Evolutionary conservation across 2,329 filamentous ascomycete species (phyloP).

Genomic region (Xylariomycetidae sp.): DNA sequence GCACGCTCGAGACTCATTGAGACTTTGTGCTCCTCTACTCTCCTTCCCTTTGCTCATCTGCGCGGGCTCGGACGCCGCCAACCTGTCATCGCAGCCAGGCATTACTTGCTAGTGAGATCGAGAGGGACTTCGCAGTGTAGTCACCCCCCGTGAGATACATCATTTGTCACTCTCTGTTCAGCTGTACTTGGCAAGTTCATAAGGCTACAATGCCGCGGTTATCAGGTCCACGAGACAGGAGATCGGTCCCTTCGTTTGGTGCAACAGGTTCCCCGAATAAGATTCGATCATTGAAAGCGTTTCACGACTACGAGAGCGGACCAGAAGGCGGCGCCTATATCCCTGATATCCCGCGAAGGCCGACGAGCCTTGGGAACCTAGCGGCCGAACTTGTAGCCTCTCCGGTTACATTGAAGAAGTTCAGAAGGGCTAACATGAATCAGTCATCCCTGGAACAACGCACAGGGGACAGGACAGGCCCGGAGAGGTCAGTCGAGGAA

Average conservation of each 20-base stretch:
- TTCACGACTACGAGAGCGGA: conserved; percentile 7
- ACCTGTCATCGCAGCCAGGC: no score
- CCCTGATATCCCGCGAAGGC: conserved; percentile 18
- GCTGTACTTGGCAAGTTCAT: not conserved
- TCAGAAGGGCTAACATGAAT: conserved; percentile 8
- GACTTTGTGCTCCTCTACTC: no score
- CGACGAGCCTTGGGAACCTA: conserved; percentile 5
- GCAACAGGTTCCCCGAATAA: no score
- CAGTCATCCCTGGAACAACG: conserved; percentile 1
- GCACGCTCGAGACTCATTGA: no score
- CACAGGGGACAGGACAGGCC: not conserved
- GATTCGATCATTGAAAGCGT: conserved; percentile 11
- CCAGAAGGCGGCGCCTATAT: conserved; percentile 12
- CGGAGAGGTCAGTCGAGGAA: conserved; percentile 6
- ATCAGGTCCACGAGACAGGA: conserved; percentile 1
- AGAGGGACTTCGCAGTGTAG: no score
- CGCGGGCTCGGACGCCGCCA: no score
- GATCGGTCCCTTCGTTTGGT: no score
- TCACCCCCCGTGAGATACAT: no score
- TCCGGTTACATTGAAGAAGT: conserved; percentile 9
- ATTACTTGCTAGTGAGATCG: no score
- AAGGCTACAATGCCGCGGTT: conserved; percentile 3
- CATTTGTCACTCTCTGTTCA: no score
- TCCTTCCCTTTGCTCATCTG: no score
- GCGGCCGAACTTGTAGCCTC: conserved; percentile 10